phyloP scores from a whole-genome alignment of 2,329 filamentous ascomycete species.

The Hypoxylon sp. region DNA sequence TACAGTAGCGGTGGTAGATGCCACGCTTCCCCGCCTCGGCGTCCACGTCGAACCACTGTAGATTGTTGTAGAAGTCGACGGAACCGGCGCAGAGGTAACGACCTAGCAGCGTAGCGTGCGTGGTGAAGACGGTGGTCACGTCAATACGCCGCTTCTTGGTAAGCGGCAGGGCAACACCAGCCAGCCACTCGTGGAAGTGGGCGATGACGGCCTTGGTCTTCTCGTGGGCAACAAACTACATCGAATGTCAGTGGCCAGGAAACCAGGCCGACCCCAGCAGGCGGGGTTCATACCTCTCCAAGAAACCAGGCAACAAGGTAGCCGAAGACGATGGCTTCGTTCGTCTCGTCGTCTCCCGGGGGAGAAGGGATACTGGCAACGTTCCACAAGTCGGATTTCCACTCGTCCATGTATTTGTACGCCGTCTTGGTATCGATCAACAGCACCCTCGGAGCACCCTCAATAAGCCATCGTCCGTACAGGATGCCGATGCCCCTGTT shows the following conservation, averaged over 20 bases:
- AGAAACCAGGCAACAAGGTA: slow-evolving; percentile 98
- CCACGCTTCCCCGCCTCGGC: slow-evolving; percentile 96
- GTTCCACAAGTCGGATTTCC: slow-evolving; percentile 97
- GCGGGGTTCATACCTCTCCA: slow-evolving; percentile 75
- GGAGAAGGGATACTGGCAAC: slow-evolving; percentile 93
- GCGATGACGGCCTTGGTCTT: slow-evolving; percentile 92
- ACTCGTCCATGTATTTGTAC: slow-evolving; percentile 90
- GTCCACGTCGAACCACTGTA: slow-evolving; percentile 96
- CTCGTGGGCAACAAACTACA: slow-evolving; percentile 90
- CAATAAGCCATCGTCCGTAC: slow-evolving; percentile 97
- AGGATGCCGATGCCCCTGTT: slow-evolving; percentile 88
- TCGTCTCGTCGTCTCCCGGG: slow-evolving; percentile 90
- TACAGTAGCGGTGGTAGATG: slow-evolving; percentile 98
- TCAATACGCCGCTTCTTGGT: slow-evolving; percentile 95
- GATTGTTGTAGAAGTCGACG: slow-evolving; percentile 99
- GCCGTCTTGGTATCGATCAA: slow-evolving; percentile 95
- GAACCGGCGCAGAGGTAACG: slow-evolving; percentile 97
- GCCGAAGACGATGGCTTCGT: slow-evolving; percentile 96
- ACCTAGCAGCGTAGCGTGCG: slow-evolving; percentile 92
- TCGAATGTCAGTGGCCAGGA: slow-evolving; percentile 27
- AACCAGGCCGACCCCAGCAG: neutral
- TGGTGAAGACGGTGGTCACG: slow-evolving; percentile 97
- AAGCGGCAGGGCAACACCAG: slow-evolving; percentile 90
- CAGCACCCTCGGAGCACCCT: slow-evolving; percentile 91
- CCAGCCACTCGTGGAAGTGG: slow-evolving; percentile 98